Base-by-base conservation (phyloP, 2,329 filamentous ascomycete genomes). In the Verticillium longisporum region DNA sequence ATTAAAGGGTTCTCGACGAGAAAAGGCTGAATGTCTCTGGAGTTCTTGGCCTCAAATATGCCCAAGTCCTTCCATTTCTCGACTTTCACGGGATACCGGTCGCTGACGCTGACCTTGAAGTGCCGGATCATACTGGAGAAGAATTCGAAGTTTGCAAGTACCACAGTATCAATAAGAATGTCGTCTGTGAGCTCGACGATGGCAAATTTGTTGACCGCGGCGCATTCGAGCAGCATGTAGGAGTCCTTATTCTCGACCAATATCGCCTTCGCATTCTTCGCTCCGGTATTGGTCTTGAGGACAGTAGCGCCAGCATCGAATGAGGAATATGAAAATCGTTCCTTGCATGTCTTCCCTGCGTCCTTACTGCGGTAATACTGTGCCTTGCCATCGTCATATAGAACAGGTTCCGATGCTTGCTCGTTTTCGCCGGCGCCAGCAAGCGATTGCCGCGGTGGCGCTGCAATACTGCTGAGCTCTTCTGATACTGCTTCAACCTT, bases 131-230 rank as follows among this genome's bases (percentile, higher is more conserved):
- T 97, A 71, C 92, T 97, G 60, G 92, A 97, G 79, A 99, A 99
- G 79, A 99, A 99, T 74, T 99, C 95, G 69, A 96, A 99, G 73
- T 99, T 99, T 64, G 94, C 95, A 60, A 99, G 82, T n/a, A 98
- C 95, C 50, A 99, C 82, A 0, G 95, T 99, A 72, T 99, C 95
- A 62, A 99, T 90, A 54, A 96, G 82, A 61, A 88, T 86, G 61
- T 88, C 85, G 70, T 96, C 92, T 73, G 92, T 98, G 34, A 99
- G 81, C 75, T 99, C 95, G 63, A 99, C 86, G 63, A 98, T 93
- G 65, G 98, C 82, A 71, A 96, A 97, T 74, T 98, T 98, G 77
- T 96, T 94, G 67, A 88, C 80, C 21, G 87, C 87, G 5, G 88
- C 87, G 75, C 95, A 99, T 72, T 94, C 91, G 66, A 97, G 91